A percentile compares a stretch with the other conserved stretches of the same genome.
phyloP scores from a whole-genome alignment of 208 protist genomes.

The Acanthamoeba lenticulata region DNA sequence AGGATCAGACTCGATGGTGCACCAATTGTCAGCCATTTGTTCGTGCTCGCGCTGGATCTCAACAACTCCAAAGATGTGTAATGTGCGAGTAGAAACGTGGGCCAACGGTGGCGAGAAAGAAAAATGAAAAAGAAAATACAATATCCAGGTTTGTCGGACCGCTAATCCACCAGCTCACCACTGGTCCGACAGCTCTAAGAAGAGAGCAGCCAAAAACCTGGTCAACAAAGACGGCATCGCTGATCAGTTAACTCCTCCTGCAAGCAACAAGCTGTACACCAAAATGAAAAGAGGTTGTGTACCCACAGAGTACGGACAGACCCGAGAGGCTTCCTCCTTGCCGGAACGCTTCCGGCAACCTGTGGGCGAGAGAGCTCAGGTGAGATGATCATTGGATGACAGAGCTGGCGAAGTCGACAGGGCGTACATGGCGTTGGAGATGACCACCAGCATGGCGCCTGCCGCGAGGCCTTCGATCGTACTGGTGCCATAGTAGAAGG shows the following conservation, averaged over 20 bases:
- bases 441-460: not conserved
- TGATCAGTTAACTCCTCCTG: not conserved
- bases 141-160: no score
- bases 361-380: not conserved
- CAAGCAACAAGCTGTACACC: no score
- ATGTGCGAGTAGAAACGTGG: no score
- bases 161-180: not conserved
- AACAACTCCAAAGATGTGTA: not conserved
- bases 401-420: not conserved
- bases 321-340: not conserved
- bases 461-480: not conserved
- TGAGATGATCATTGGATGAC: no score
- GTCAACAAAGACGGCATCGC: not conserved
- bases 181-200: not conserved
- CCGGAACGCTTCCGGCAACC: not conserved
- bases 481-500: not conserved
- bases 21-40: conserved; percentile 57
- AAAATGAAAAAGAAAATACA: no score
- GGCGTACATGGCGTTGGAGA: conserved; percentile 11
- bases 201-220: not conserved
- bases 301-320: not conserved
- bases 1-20: conserved; percentile 66
- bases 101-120: no score
- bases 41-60: not conserved
- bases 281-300: not conserved